Base-by-base conservation (phyloP, 2,329 filamentous ascomycete genomes). In the Aspergillus aculeatus region DNA sequence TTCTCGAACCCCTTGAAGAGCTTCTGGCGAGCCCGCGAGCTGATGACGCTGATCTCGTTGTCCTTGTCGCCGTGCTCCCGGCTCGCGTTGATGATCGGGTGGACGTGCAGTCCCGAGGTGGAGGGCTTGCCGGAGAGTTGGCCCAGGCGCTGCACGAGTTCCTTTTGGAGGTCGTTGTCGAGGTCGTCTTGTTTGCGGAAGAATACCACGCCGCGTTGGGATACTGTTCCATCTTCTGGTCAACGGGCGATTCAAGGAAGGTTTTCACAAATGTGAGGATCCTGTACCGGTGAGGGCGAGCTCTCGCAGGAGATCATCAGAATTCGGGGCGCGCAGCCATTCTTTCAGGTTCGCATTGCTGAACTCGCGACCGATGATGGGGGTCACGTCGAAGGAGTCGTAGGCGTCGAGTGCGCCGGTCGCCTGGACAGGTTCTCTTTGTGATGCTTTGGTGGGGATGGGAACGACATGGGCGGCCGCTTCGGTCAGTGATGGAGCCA, bases 121-220 rank as follows among this genome's bases (percentile, higher is more conserved):
- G 69, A 73, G 4, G 80, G 80, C 66, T 82, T 81, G 57, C 80
- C 80, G 5, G 78, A 75, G 11, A 82, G 73, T 60, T 79, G 73
- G 14, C 80, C 80, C 0, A 82, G 75, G 14, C 79, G 74, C 57
- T 84, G 81, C 50, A 78, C 77, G 14, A 85, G 77, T 19, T 79
- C 70, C 71, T 85, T 85, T 63, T 85, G 82, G 14, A 81, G 73
- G 4, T 81, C 75, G 48, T 83, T 77, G 52, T 75, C 77, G 12
- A 84, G 72, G 38, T 77, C 75, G 64, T 81, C 74, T 62, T 84
- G 82, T 49, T 78, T 77, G 50, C 82, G 80, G 72, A 84, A 83
- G 71, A 84, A 84, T 19, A 83, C 79, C 0, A 84, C 81, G 1
- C 82, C 81, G 6, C 81, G 76, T 61, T 82, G 78, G 2, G 81